Evolutionary conservation across 2,329 filamentous ascomycete species (phyloP).

Genomic region (Onygena corvina): DNA sequence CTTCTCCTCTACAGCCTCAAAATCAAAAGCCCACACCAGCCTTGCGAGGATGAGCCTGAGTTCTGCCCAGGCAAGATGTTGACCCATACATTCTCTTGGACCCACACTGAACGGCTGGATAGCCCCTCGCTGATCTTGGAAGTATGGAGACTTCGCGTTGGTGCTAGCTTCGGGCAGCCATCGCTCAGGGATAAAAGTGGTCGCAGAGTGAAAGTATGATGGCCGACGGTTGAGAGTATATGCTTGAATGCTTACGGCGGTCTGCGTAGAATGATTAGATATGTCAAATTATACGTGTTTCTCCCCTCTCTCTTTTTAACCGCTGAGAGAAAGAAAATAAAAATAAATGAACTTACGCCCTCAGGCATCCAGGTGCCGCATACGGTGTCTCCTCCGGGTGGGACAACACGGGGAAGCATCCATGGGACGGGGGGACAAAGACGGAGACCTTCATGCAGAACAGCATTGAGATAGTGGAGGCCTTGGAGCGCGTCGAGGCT

Average conservation of each 20-base stretch:
- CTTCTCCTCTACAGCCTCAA: background rate
- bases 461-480: constrained; percentile 33
- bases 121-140: constrained; percentile 33
- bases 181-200: constrained; percentile 39
- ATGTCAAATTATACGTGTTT: background rate
- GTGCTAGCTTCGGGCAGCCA: constrained; percentile 29
- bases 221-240: constrained; percentile 37
- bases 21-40: constrained; percentile 41
- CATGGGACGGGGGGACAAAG: constrained; percentile 28
- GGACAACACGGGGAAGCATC: constrained; percentile 18
- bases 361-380: constrained; percentile 29
- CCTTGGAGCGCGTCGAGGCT: constrained; percentile 22
- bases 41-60: constrained; percentile 40
- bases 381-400: constrained; percentile 22
- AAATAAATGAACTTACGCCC: constrained; percentile 11
- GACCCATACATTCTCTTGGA: constrained; percentile 40
- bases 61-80: constrained; percentile 40
- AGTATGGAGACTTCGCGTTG: constrained; percentile 24
- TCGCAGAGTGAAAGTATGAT: constrained; percentile 36
- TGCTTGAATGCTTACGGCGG: constrained; percentile 34
- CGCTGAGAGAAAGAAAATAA: background rate
- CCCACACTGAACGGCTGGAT: constrained; percentile 41
- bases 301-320: background rate
- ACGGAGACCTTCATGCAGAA: constrained; percentile 35
- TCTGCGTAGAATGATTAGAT: constrained; percentile 23